Evolutionary conservation across 2,329 filamentous ascomycete genomes (phyloP).

Genomic region (Grosmannia serpens): DNA sequence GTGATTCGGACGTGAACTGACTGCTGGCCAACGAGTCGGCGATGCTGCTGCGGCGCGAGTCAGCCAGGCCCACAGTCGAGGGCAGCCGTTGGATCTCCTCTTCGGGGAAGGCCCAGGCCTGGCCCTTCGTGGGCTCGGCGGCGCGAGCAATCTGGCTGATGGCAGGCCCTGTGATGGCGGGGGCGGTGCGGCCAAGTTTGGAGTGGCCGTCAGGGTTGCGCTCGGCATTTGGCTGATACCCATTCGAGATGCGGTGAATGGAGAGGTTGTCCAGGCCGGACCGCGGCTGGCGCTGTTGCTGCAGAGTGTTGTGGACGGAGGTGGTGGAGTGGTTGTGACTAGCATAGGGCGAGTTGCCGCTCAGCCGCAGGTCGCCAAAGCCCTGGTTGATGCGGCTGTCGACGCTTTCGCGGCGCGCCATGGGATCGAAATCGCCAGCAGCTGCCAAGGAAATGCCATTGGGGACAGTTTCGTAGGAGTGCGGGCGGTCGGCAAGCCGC

Average conservation of each 20-base stretch:
- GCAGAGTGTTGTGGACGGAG: slow-evolving; percentile 60
- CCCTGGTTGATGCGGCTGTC: slow-evolving; percentile 67
- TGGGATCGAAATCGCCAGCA: slow-evolving; percentile 11
- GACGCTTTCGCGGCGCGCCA: slow-evolving; percentile 62
- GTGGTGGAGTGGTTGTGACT: slow-evolving; percentile 67
- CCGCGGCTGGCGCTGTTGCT: slow-evolving; percentile 53
- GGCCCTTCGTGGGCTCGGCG: slow-evolving; percentile 69
- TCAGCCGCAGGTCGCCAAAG: slow-evolving; percentile 58
- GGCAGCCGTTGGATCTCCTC: slow-evolving; percentile 47
- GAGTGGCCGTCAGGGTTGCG: slow-evolving; percentile 40
- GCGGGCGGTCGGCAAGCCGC: slow-evolving; percentile 29
- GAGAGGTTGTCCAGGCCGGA: slow-evolving; percentile 38
- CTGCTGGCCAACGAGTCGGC: slow-evolving; percentile 70
- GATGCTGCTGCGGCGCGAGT: slow-evolving; percentile 64
- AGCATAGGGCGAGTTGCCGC: slow-evolving; percentile 59
- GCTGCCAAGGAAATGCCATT: slow-evolving; percentile 15
- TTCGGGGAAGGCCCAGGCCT: slow-evolving; percentile 75
- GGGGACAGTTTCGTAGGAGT: slow-evolving; percentile 28
- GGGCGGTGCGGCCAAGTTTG: slow-evolving; percentile 53
- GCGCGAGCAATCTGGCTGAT: slow-evolving; percentile 56
- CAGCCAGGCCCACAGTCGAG: slow-evolving; percentile 38
- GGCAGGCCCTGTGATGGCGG: slow-evolving; percentile 62
- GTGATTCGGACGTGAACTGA: slow-evolving; percentile 65
- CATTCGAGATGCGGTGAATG: slow-evolving; percentile 51
- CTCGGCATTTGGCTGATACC: slow-evolving; percentile 49